A percentile compares a stretch with the other conserved stretches of the same genome.
These are phyloP conservation scores for Thozetella sp. DNA, from an alignment of 495 filamentous ascomycete species.

Conservation along the genomic window DNA sequence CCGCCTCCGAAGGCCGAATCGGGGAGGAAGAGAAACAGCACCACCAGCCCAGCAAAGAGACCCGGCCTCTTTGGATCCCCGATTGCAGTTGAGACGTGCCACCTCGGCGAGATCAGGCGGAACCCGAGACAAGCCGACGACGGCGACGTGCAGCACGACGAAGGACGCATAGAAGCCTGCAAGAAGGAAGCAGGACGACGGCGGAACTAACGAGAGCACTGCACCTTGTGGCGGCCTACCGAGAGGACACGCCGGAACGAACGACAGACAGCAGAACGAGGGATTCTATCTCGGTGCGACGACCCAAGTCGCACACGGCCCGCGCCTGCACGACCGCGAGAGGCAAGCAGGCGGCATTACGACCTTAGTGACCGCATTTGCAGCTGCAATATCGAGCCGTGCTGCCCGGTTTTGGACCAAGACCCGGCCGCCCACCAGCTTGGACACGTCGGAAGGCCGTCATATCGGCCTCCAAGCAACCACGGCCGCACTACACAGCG, in stretches of 20 bases:
- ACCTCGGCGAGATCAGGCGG: neutral
- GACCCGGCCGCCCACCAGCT: neutral
- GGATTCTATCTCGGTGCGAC: neutral
- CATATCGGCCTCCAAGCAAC: slow-evolving; percentile 1
- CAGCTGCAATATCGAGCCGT: slow-evolving; percentile 1
- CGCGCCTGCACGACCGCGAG: neutral
- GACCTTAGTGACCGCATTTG: neutral
- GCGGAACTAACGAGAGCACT: too few species aligned
- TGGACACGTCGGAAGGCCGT: neutral
- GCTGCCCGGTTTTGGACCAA: neutral
- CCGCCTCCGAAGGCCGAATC: neutral
- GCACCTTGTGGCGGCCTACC: too few species aligned
- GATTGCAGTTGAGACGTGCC: slow-evolving; percentile 1
- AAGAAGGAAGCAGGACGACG: neutral
- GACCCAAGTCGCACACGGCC: neutral
- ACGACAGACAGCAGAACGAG: neutral
- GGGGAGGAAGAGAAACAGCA: neutral
- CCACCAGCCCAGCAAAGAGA: neutral
- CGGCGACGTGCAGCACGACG: neutral
- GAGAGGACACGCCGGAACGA: too few species aligned
- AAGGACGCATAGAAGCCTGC: neutral
- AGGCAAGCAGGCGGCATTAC: neutral
- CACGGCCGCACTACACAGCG: neutral
- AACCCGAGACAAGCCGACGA: neutral
- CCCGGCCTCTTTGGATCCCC: neutral